Base-by-base conservation (phyloP, 352 stramenopile genomes). In the Phytophthora cryptogea region DNA sequence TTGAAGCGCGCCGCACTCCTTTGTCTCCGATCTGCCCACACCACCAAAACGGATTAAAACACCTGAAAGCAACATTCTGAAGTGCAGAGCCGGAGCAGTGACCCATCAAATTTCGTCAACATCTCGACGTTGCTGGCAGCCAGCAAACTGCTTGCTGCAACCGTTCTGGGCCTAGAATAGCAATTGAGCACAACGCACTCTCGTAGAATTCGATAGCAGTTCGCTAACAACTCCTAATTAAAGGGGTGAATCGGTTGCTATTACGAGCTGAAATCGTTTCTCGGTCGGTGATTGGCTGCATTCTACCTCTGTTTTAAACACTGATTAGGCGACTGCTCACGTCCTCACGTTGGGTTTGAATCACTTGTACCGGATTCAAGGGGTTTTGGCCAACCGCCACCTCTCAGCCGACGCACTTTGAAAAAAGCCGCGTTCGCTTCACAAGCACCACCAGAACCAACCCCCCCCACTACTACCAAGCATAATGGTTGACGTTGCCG, bases 401-500 rank as follows among this genome's bases (percentile, higher is more conserved):
- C 10, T 44, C 53, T 37, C 44, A 32, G 26, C 1, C 30, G 23
- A 43, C 46, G 68, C 72, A 84, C 66, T 84, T 81, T 74, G 56
- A 66, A 84, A 83, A 68, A 72, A 52, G 40, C 71, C 61, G 57
- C 39, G 49, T 32, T 28, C 45, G 43, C 46, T 42, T 65, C 41
- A 63, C 37, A 70, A 64, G 67, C 50, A 65, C 70, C 63, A 69
- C 59, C 51, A 72, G 59, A 71, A 65, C 59, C 49, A 42, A n/a
- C n/a, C n/a, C n/a, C 28, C 28, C 30, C 33, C 44, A 26, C n/a
- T n/a, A 58, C 39, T 50, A 26, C 39, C 37, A 58, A 59, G 33
- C 39, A 65, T 11, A 51, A 86, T 66, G 58, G 73, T 80, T 58
- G 66, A 72, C 44, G 76, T 82, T 63, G 72, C 71, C 32, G 68